Evolutionary conservation across 2,329 filamentous ascomycete genomes (phyloP), one percentile per base, ranked within the genome.

Genomic region (Spiromastix sp.): DNA sequence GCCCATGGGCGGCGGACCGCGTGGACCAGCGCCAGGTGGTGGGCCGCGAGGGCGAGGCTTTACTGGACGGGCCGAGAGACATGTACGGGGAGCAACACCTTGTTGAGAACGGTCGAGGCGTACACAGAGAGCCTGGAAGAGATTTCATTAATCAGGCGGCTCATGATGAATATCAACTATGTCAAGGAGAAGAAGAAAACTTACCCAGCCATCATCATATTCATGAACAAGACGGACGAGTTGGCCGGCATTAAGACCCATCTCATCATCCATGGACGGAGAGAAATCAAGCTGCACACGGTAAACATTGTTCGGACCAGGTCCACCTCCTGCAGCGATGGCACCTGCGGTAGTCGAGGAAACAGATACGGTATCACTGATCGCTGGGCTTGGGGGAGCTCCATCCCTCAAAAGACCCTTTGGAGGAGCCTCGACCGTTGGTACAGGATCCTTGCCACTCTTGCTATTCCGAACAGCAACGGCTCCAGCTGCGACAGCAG

Each of bases 191-290:
- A 12, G 21, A 32, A 37, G 11, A 21, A 9, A 20, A 71, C 82
- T 72, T 73, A 89, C 84, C 91, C 91, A 98, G 51, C 91, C 91
- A 62, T 98, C 91, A 55, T 98, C 91, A 51, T 96, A 98, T 61
- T 94, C 87, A 54, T 96, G 89, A 34, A 96, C 69, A 44, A 98
- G 68, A 44, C 89, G 76, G 33, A 96, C 85, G 32, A 98, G 70
- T 43, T 93, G 79, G 34, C 91, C 91, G 39, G 80, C 75, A 43
- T 68, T 73, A 29, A 98, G 71, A 43, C 77, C 82, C 52, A 98
- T 69, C 61, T 98, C 91, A 54, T 98, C 91, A 4, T 85, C 81
- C 71, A 96, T 80, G 3, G 83, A 89, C 17, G 91, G 87, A 57
- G 77, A 81, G 61, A 96, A 98, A 59, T 95, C 87, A 47, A 96